These are phyloP conservation scores for Dactylellina parvicollis DNA, from an alignment of 2,329 filamentous ascomycete species.

Conservation along the genomic window DNA sequence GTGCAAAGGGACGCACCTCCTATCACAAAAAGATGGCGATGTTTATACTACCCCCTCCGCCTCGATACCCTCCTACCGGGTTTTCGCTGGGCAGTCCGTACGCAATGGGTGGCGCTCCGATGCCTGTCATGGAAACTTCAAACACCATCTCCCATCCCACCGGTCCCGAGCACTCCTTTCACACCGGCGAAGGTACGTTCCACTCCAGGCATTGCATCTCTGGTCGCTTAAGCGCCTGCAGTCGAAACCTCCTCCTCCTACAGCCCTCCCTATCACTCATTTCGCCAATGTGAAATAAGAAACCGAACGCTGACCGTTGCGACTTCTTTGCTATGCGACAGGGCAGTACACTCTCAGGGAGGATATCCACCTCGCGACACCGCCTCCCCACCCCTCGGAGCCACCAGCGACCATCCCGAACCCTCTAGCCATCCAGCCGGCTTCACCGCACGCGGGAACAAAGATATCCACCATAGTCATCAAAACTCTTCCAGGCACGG, in stretches of 20 bases:
- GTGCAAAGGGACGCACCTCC: constrained; percentile 27
- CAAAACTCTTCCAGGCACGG: constrained; percentile 61
- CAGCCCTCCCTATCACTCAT: neutral
- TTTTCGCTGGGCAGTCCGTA: constrained; percentile 73
- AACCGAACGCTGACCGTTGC: neutral
- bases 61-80: constrained; percentile 79
- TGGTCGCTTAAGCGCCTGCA: neutral
- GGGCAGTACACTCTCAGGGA: constrained; percentile 91
- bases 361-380: constrained; percentile 89
- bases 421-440: constrained; percentile 83
- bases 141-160: constrained; percentile 84
- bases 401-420: constrained; percentile 87
- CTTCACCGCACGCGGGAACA: constrained; percentile 84
- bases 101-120: constrained; percentile 73
- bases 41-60: constrained; percentile 81
- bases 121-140: constrained; percentile 89
- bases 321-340: constrained; percentile 60
- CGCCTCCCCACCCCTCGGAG: constrained; percentile 94
- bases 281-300: constrained; percentile 26
- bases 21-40: constrained; percentile 52
- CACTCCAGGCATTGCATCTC: neutral
- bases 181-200: constrained; percentile 86
- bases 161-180: constrained; percentile 85
- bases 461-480: constrained; percentile 81
- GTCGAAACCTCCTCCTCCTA: neutral